These are phyloP conservation scores for Dipodascus geniculatus DNA, from an alignment of 805 yeast species.

Conservation along the genomic window DNA sequence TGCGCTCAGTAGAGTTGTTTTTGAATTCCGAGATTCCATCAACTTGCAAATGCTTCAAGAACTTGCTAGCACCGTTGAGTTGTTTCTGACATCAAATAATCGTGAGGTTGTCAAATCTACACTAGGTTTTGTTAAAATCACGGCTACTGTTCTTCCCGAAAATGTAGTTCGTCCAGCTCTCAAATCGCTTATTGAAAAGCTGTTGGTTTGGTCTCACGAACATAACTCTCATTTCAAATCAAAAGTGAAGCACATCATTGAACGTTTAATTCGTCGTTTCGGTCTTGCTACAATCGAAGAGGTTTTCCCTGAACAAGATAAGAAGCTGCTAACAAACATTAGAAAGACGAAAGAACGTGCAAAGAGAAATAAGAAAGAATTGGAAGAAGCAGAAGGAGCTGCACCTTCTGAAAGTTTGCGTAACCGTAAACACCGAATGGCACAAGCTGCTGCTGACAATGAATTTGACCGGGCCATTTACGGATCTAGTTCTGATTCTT, in stretches of 20 bases:
- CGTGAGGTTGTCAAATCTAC: conserved; percentile 92
- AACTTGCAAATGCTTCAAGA: conserved; percentile 54
- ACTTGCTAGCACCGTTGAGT: conserved; percentile 73
- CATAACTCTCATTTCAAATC: conserved; percentile 92
- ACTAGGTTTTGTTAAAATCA: conserved; percentile 78
- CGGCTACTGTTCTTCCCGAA: conserved; percentile 74
- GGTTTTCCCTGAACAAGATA: conserved; percentile 84
- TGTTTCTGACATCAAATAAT: conserved; percentile 80
- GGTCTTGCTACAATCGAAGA: conserved; percentile 78
- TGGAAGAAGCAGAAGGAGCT: conserved; percentile 29
- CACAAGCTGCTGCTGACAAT: conserved; percentile 48
- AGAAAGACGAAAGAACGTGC: conserved; percentile 78
- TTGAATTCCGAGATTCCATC: conserved; percentile 66
- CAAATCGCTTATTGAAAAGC: conserved; percentile 50
- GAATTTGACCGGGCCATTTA: conserved; percentile 90
- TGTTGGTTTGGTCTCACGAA: conserved; percentile 89
- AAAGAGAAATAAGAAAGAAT: conserved; percentile 47
- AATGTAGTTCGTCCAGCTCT: conserved; percentile 61
- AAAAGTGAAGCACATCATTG: conserved; percentile 85
- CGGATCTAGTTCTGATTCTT: conserved; percentile 54
- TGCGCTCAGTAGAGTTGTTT: conserved; percentile 75
- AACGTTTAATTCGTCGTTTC: conserved; percentile 78
- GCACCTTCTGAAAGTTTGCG: conserved; percentile 14
- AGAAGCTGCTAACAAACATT: conserved; percentile 71
- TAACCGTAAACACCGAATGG: conserved; percentile 12